Conservation (phyloP, 345 rosid species). For the Euphorbia lathyris region DNA sequence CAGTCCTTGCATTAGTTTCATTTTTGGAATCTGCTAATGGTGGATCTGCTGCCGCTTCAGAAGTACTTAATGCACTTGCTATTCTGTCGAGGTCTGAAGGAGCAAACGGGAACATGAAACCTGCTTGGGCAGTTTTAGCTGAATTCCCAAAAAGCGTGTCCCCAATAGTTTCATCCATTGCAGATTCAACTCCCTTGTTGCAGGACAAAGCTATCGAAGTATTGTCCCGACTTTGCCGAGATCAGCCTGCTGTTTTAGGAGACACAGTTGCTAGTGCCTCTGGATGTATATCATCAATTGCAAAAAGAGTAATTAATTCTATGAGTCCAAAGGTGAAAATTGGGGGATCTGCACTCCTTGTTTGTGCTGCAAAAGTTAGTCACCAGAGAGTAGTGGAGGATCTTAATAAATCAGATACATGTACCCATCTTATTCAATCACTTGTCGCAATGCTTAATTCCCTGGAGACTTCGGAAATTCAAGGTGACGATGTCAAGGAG, state of each 20-base stretch:
- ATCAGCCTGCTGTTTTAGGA: slow-evolving; percentile 78
- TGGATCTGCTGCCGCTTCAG: slow-evolving; percentile 65
- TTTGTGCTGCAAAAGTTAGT: slow-evolving; percentile 89
- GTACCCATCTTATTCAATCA: slow-evolving; percentile 61
- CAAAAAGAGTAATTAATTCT: slow-evolving; percentile 71
- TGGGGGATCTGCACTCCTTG: slow-evolving; percentile 92
- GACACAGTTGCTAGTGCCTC: slow-evolving; percentile 57
- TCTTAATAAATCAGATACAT: slow-evolving; percentile 70
- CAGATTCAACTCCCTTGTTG: slow-evolving; percentile 61
- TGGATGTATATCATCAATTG: slow-evolving; percentile 66
- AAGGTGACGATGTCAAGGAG: slow-evolving; percentile 45
- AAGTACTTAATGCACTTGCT: slow-evolving; percentile 93
- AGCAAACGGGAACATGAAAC: slow-evolving; percentile 53
- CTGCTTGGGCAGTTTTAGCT: slow-evolving; percentile 91
- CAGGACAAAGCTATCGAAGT: slow-evolving; percentile 98
- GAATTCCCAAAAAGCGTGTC: slow-evolving; percentile 72
- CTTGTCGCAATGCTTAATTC: slow-evolving; percentile 67
- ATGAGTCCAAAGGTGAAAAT: slow-evolving; percentile 67
- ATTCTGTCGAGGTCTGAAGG: slow-evolving; percentile 73
- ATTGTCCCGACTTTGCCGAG: slow-evolving; percentile 80
- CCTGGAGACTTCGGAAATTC: slow-evolving; percentile 45
- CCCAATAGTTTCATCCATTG: slow-evolving; percentile 81
- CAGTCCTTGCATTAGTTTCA: slow-evolving; percentile 90
- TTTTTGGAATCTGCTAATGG: slow-evolving; percentile 73
- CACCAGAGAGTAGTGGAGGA: slow-evolving; percentile 79